Evolutionary conservation across 2,329 filamentous ascomycete genomes (phyloP).

Genomic region (Cordyceps javanica): DNA sequence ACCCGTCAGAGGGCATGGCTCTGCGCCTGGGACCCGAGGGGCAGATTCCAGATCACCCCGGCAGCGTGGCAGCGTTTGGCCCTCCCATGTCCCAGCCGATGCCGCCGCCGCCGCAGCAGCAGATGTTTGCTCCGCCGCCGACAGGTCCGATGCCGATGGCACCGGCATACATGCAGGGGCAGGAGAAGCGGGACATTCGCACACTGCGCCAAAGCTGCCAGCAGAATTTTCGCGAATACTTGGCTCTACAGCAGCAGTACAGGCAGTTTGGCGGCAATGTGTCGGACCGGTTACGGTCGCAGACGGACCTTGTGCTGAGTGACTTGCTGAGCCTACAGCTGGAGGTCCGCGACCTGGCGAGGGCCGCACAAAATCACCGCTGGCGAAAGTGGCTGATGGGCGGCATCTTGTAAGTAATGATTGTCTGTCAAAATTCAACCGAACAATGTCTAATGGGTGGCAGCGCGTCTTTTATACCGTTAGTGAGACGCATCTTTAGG

Average conservation of each 20-base stretch:
- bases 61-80: slow-evolving; percentile 15
- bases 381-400: slow-evolving; percentile 50
- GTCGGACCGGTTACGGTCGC: slow-evolving; percentile 36
- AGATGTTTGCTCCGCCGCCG: slow-evolving; percentile 11
- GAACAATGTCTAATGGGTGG: not conserved
- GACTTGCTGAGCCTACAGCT: slow-evolving; percentile 40
- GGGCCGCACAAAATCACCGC: slow-evolving; percentile 40
- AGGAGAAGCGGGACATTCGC: slow-evolving; percentile 22
- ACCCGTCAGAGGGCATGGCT: slow-evolving; percentile 12
- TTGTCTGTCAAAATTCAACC: not conserved
- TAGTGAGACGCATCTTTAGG: slow-evolving; percentile 46
- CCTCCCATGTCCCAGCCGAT: slow-evolving; percentile 17
- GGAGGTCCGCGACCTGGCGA: slow-evolving; percentile 38
- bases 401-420: slow-evolving; percentile 40
- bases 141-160: not conserved
- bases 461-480: slow-evolving; percentile 46
- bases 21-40: slow-evolving; percentile 17
- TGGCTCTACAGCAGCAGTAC: slow-evolving; percentile 27
- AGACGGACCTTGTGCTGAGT: slow-evolving; percentile 35
- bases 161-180: not conserved
- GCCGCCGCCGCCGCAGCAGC: slow-evolving; percentile 26
- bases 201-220: slow-evolving; percentile 29
- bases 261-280: slow-evolving; percentile 23
- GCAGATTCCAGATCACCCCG: slow-evolving; percentile 18
- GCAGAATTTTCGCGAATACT: slow-evolving; percentile 30